Base-by-base conservation (phyloP, 345 rosid species). In the Limnanthes douglasii region DNA sequence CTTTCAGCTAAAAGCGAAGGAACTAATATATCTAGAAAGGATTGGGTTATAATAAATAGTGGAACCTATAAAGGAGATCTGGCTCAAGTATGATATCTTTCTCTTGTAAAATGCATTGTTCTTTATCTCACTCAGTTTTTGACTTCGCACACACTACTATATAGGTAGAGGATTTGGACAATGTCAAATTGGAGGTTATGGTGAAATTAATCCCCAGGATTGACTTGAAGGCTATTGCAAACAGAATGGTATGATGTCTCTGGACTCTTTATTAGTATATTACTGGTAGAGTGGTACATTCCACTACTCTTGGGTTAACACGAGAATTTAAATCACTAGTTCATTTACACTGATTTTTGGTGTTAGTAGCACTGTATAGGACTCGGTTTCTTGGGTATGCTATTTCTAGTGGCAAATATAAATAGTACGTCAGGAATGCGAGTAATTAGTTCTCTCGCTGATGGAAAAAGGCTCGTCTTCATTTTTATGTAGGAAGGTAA, bases 1-100 rank as follows among this genome's bases (percentile, higher is more conserved):
- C 93, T 90, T 19, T 75, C 98, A 18, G 98, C 80, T 44, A 94
- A 90, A 67, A 90, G 95, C 68, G 84, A 90, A 64, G 72, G 69
- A 32, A 63, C 77, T 63, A 94, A 90, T 60, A 71, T 90, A 48
- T 64, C 98, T 32, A 77, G 95, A 50, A 94, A 90, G 51, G 80
- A 86, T 4, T 84, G 98, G 94, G 94, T 90, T 53, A 65, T 92
- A 61, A 80, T 84, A 92, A 84, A 90, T 79, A 72, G 72, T 3
- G 94, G 95, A 43, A 74, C 59, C 6, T 80, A 90, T 54, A 90
- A 84, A 60, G 95, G 95, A 28, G 98, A 90, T 57, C 92, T 90
- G 48, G 96, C 94, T 20, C 62, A 84, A 66, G 98, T 79, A 75
- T 42, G 54, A 35, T 51, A 21, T 18, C 42, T 15, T 33, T 36